Conservation (phyloP, 176 grass and related monocot genomes). For the Oryza punctata region DNA sequence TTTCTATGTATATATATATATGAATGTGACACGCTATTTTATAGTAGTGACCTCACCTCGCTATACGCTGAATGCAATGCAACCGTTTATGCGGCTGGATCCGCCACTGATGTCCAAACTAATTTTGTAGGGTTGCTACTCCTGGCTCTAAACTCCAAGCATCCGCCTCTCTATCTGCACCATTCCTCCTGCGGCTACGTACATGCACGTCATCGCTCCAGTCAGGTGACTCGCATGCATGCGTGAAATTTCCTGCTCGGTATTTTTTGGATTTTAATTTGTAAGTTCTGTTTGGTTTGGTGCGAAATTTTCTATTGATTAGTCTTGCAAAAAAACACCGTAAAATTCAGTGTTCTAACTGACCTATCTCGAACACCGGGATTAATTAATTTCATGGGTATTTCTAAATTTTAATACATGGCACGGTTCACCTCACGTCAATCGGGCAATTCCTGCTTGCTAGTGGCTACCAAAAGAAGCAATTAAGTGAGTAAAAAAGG, state of each 20-base stretch:
- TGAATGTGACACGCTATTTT: background rate
- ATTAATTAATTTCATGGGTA: too few relatives aligned
- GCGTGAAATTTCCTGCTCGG: background rate
- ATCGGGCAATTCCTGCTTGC: too few relatives aligned
- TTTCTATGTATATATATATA: too few relatives aligned
- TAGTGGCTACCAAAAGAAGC: too few relatives aligned
- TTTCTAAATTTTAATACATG: background rate
- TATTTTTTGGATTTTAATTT: background rate
- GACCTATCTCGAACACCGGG: background rate
- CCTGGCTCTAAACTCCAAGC: background rate
- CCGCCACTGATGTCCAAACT: background rate
- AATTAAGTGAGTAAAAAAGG: too few relatives aligned
- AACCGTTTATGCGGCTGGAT: background rate
- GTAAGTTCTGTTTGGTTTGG: background rate
- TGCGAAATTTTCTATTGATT: background rate
- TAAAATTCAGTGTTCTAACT: background rate
- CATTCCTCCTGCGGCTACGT: background rate
- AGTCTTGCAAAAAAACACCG: background rate
- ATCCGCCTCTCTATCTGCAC: background rate
- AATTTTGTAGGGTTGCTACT: background rate
- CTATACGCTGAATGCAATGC: background rate
- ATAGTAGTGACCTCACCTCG: background rate
- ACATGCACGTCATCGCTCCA: background rate
- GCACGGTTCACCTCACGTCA: too few relatives aligned
- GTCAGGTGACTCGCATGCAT: background rate